Conservation (phyloP, 164 flowering plant genomes). For the Hamamelis virginiana region DNA sequence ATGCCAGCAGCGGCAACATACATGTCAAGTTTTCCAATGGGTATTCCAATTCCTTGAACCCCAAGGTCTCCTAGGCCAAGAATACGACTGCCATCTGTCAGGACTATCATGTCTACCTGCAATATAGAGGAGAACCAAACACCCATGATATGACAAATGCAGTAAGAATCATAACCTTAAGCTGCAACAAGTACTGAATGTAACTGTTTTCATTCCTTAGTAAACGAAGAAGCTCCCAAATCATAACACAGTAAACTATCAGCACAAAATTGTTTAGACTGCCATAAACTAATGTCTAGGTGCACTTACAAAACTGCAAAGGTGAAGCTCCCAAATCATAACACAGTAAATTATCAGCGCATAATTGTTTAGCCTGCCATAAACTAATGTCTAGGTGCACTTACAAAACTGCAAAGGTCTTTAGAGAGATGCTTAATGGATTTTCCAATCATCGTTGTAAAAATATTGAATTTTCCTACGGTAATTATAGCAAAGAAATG, state of each 20-base stretch:
- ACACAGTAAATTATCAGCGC: not conserved
- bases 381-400: too few relatives aligned
- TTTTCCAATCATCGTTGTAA: too few relatives aligned
- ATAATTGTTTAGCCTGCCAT: not conserved
- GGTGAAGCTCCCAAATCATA: not conserved
- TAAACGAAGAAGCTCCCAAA: not conserved
- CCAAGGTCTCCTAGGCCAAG: conserved; percentile 99
- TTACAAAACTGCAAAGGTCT: too few relatives aligned
- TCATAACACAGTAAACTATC: not conserved
- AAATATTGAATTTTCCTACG: too few relatives aligned
- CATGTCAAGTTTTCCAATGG: conserved; percentile 97
- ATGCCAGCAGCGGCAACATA: conserved; percentile 99
- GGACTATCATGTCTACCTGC: conserved; percentile 98
- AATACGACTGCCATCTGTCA: conserved; percentile 99
- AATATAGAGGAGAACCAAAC: conserved; percentile 9
- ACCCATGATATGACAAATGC: not conserved
- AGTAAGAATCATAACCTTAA: not conserved
- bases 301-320: too few relatives aligned
- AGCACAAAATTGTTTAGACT: not conserved
- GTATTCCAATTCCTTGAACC: conserved; percentile 98
- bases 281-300: too few relatives aligned
- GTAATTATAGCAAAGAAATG: too few relatives aligned
- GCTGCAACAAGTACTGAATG: not conserved
- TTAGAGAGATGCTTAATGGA: too few relatives aligned
- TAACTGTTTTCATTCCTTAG: not conserved